Conservation (phyloP, 345 rosid genomes). For the Eucalyptus cloeziana region DNA sequence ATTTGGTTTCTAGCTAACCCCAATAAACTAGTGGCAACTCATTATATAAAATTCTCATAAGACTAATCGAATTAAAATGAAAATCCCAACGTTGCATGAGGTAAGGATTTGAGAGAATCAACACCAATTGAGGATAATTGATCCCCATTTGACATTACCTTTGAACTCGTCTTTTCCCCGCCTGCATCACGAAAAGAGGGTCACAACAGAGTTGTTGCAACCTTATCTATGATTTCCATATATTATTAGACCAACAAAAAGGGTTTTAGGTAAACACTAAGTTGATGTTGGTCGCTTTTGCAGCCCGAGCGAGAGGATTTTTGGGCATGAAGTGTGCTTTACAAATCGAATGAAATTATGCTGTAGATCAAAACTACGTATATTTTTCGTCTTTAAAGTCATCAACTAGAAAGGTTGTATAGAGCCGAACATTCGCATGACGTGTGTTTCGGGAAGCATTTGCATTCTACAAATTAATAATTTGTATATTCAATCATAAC, state of each 20-base stretch:
- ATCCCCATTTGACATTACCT: no score
- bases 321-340: neutral
- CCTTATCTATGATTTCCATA: no score
- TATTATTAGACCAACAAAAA: fast-evolving
- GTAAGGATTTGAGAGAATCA: no score
- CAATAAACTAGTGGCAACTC: no score
- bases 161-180: fast-evolving
- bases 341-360: neutral
- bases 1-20: no score
- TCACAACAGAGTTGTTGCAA: fast-evolving
- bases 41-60: no score
- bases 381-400: neutral
- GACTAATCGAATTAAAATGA: no score
- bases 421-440: neutral
- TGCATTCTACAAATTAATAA: neutral
- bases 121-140: no score
- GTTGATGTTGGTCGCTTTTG: no score
- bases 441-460: neutral
- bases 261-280: fast-evolving
- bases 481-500: neutral
- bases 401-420: no score
- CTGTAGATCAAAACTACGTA: neutral
- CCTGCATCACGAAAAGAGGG: neutral
- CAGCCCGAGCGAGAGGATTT: fast-evolving
- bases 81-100: no score